These are phyloP conservation scores for Pezicula radicicola DNA, from an alignment of 2,329 filamentous ascomycete genomes.

Conservation along the genomic window DNA sequence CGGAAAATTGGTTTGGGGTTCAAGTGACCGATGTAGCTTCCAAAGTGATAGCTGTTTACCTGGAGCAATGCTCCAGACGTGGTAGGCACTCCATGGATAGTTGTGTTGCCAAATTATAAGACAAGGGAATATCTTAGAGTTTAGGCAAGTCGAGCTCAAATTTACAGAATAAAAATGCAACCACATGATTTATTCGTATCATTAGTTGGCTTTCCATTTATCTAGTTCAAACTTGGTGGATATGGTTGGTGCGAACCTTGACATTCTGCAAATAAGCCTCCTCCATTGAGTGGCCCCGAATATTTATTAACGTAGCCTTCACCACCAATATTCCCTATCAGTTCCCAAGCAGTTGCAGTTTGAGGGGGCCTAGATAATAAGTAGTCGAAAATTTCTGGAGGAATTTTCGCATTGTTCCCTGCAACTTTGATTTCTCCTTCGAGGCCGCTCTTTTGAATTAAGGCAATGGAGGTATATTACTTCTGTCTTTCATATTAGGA, in stretches of 20 bases:
- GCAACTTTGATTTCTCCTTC: conserved; percentile 64
- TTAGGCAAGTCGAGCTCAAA: conserved; percentile 52
- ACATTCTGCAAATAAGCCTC: conserved; percentile 60
- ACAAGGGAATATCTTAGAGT: conserved; percentile 58
- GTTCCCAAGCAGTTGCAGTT: conserved; percentile 55
- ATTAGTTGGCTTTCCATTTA: conserved; percentile 34
- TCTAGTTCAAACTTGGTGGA: conserved; percentile 45
- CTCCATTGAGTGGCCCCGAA: conserved; percentile 65
- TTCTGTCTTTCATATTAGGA: conserved; percentile 46
- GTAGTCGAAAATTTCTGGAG: conserved; percentile 61
- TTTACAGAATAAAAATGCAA: conserved; percentile 55
- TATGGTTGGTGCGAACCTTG: conserved; percentile 59
- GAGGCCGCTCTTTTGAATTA: conserved; percentile 72
- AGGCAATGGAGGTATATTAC: conserved; percentile 62
- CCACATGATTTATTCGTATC: conserved; percentile 44
- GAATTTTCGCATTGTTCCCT: conserved; percentile 57
- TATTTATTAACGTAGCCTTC: conserved; percentile 57
- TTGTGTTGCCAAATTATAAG: conserved; percentile 50
- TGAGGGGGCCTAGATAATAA: conserved; percentile 40
- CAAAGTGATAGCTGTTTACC: conserved; percentile 76
- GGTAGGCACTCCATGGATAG: conserved; percentile 22
- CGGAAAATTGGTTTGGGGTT: conserved; percentile 68
- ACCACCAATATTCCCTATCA: conserved; percentile 66
- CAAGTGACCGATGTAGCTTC: conserved; percentile 59
- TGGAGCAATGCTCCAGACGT: conserved; percentile 62